phyloP scores from a whole-genome alignment of 352 stramenopile genomes.

The Pythium brassicae region DNA sequence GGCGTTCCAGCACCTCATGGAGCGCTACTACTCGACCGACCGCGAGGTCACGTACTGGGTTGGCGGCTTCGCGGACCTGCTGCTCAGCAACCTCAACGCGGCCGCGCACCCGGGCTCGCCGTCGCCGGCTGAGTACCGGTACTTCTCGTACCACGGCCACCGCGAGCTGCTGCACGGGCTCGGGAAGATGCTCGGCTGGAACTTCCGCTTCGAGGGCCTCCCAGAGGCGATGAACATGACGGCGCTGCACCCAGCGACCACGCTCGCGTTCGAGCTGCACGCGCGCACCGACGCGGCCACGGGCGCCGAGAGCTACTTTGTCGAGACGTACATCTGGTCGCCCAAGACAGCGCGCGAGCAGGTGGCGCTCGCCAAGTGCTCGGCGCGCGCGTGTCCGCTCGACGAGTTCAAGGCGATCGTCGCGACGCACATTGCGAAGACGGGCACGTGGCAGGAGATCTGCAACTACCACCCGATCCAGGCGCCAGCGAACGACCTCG shows the following conservation, averaged over 20 bases:
- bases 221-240: slow-evolving; percentile 65
- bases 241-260: slow-evolving; percentile 59
- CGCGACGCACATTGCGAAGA: slow-evolving; percentile 44
- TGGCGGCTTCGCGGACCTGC: slow-evolving; percentile 55
- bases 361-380: slow-evolving; percentile 59
- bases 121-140: slow-evolving; percentile 55
- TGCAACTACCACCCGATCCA: slow-evolving; percentile 62
- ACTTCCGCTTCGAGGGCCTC: slow-evolving; percentile 70
- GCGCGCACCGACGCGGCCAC: not conserved
- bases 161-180: slow-evolving; percentile 76
- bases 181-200: slow-evolving; percentile 74
- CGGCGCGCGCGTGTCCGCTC: slow-evolving; percentile 52
- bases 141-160: slow-evolving; percentile 76
- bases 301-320: slow-evolving; percentile 40
- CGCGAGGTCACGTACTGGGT: slow-evolving; percentile 62
- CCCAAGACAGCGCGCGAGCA: slow-evolving; percentile 39
- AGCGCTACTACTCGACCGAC: slow-evolving; percentile 64
- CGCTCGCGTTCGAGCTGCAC: slow-evolving; percentile 74
- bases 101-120: slow-evolving; percentile 49
- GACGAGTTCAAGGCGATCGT: slow-evolving; percentile 53
- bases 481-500: slow-evolving; percentile 16
- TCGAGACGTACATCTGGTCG: slow-evolving; percentile 72
- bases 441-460: slow-evolving; percentile 67
- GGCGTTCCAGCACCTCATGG: slow-evolving; percentile 68
- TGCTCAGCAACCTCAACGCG: slow-evolving; percentile 33